phyloP scores from a whole-genome alignment of 257 asterid species.

The Knoxia roxburghii region DNA sequence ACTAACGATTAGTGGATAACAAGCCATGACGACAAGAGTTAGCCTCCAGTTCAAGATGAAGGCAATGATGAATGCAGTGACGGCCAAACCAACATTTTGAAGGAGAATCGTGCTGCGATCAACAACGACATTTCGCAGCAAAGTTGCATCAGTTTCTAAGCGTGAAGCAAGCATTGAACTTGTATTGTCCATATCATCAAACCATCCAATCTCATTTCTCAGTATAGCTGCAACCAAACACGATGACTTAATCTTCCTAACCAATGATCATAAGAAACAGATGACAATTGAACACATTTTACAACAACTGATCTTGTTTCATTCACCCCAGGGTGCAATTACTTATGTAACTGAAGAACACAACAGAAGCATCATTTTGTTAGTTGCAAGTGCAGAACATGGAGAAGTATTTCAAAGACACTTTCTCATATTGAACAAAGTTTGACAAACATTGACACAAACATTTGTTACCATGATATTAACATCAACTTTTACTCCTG shows the following conservation, averaged over 20 bases:
- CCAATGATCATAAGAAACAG: background rate
- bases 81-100: slow-evolving; percentile 75
- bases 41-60: slow-evolving; percentile 98
- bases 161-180: slow-evolving; percentile 88
- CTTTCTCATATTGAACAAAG: background rate
- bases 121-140: slow-evolving; percentile 77
- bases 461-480: background rate
- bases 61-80: slow-evolving; percentile 78
- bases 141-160: slow-evolving; percentile 77
- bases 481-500: background rate
- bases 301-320: background rate
- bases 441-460: background rate
- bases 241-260: background rate
- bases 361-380: background rate
- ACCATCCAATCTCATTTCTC: slow-evolving; percentile 95
- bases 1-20: slow-evolving; percentile 75
- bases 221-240: slow-evolving; percentile 67
- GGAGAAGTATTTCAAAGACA: background rate
- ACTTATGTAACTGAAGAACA: too few relatives aligned
- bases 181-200: slow-evolving; percentile 63
- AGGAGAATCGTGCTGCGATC: slow-evolving; percentile 82
- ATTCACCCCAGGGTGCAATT: background rate
- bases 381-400: too few relatives aligned
- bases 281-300: background rate
- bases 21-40: slow-evolving; percentile 83